Conservation (phyloP, 2,329 filamentous ascomycete genomes). For the Plenodomus biglobosus region DNA sequence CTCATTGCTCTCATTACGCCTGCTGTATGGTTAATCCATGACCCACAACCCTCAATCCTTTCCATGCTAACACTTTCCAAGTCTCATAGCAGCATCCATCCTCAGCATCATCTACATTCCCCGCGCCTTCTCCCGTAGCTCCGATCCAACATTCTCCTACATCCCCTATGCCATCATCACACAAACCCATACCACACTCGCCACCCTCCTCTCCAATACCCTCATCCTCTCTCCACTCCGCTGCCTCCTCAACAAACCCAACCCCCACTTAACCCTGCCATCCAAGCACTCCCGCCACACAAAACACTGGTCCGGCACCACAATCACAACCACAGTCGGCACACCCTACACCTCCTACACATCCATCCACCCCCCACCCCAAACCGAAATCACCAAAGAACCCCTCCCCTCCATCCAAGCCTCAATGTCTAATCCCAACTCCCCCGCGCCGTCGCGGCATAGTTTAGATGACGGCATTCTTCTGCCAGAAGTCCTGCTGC, state of each 20-base stretch:
- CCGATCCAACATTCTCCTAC: slow-evolving; percentile 20
- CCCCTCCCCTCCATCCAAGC: slow-evolving; percentile 20
- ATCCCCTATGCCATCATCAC: slow-evolving; percentile 27
- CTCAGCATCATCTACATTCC: slow-evolving; percentile 23
- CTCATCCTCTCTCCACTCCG: slow-evolving; percentile 23
- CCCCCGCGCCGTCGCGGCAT: neutral
- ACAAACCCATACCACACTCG: slow-evolving; percentile 25
- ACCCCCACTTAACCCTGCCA: neutral
- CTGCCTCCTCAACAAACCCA: slow-evolving; percentile 7
- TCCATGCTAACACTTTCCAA: slow-evolving; percentile 8
- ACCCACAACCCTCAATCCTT: neutral
- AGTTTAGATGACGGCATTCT: neutral
- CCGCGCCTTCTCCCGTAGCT: slow-evolving; percentile 7
- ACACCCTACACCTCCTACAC: slow-evolving; percentile 19
- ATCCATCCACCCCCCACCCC: slow-evolving; percentile 4
- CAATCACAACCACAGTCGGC: slow-evolving; percentile 21
- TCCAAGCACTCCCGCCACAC: slow-evolving; percentile 5
- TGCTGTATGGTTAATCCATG: too few species aligned
- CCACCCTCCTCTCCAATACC: slow-evolving; percentile 25
- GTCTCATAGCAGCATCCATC: slow-evolving; percentile 25
- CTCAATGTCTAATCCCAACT: slow-evolving; percentile 18
- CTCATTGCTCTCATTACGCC: slow-evolving; percentile 22
- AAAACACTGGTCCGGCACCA: slow-evolving; percentile 25
- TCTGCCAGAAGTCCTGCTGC: slow-evolving; percentile 15
- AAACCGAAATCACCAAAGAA: slow-evolving; percentile 7